Evolutionary conservation across 2,329 filamentous ascomycete species (phyloP).

Genomic region (Cladobotryum mycophilum): DNA sequence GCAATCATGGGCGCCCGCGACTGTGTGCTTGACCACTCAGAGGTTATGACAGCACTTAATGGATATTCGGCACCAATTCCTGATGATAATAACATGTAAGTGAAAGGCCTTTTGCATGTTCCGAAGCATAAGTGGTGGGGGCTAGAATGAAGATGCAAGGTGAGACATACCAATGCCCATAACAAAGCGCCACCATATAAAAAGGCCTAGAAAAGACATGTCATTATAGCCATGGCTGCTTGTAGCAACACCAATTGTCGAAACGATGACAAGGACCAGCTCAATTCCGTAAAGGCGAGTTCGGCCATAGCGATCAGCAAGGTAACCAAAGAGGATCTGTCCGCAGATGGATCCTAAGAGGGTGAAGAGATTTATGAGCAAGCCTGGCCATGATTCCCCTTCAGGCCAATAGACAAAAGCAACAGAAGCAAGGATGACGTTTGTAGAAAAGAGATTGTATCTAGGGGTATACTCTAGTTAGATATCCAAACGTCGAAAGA

Average conservation of each 20-base stretch:
- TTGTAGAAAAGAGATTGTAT: slow-evolving; percentile 50
- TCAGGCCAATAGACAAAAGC: slow-evolving; percentile 48
- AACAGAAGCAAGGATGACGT: slow-evolving; percentile 47
- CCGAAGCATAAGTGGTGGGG: too few species aligned
- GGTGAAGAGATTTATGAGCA: slow-evolving; percentile 48
- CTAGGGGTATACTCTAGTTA: slow-evolving; percentile 22
- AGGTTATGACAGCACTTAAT: slow-evolving; percentile 59
- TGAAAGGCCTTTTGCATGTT: neutral
- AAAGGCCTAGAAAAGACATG: slow-evolving; percentile 44
- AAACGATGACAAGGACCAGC: slow-evolving; percentile 49
- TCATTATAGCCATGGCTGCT: slow-evolving; percentile 44
- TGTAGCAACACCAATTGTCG: slow-evolving; percentile 51
- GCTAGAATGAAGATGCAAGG: neutral
- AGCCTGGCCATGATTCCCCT: slow-evolving; percentile 36
- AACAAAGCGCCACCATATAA: slow-evolving; percentile 49
- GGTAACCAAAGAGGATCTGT: slow-evolving; percentile 46
- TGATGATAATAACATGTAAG: slow-evolving; percentile 14
- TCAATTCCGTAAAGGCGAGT: slow-evolving; percentile 52
- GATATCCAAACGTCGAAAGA: neutral
- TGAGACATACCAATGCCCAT: slow-evolving; percentile 42
- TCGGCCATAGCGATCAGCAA: slow-evolving; percentile 49
- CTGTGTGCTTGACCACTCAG: slow-evolving; percentile 57
- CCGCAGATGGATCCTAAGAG: slow-evolving; percentile 46
- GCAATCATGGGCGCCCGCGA: slow-evolving; percentile 64
- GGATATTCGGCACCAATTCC: slow-evolving; percentile 65